These are phyloP conservation scores for Fusarium longipes DNA, from an alignment of 2,329 filamentous ascomycete genomes.

Conservation along the genomic window DNA sequence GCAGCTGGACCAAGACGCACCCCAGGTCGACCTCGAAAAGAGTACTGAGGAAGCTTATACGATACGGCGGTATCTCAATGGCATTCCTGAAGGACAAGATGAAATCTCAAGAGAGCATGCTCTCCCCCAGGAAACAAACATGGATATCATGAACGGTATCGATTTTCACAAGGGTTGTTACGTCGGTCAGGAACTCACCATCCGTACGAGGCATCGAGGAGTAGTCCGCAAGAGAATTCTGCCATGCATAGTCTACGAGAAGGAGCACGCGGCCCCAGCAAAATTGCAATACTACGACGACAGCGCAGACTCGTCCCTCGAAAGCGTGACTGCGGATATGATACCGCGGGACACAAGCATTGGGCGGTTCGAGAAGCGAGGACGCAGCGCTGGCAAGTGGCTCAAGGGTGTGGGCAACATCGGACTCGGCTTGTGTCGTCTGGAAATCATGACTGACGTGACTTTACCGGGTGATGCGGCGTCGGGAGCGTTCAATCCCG, in stretches of 20 bases:
- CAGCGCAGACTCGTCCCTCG: conserved; percentile 35
- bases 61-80: conserved; percentile 80
- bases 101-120: conserved; percentile 79
- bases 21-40: conserved; percentile 57
- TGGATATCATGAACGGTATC: conserved; percentile 86
- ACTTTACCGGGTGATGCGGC: conserved; percentile 75
- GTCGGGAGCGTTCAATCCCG: conserved; percentile 69
- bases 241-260: conserved; percentile 78
- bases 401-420: conserved; percentile 84
- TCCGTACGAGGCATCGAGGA: conserved; percentile 92
- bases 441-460: conserved; percentile 91
- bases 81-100: conserved; percentile 84
- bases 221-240: conserved; percentile 92
- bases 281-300: conserved; percentile 61
- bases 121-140: conserved; percentile 87
- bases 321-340: conserved; percentile 49
- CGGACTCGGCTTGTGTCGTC: conserved; percentile 84
- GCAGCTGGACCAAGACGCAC: conserved; percentile 46
- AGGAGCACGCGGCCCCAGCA: conserved; percentile 53
- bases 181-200: conserved; percentile 95
- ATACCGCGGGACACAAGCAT: conserved; percentile 62
- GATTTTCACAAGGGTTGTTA: conserved; percentile 98
- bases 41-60: conserved; percentile 72
- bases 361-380: conserved; percentile 63
- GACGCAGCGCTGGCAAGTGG: conserved; percentile 84